A percentile compares a stretch with the other conserved stretches of the same genome.
phyloP scores from a whole-genome alignment of 768 basidiomycete species.

The Lactarius psammicola region DNA sequence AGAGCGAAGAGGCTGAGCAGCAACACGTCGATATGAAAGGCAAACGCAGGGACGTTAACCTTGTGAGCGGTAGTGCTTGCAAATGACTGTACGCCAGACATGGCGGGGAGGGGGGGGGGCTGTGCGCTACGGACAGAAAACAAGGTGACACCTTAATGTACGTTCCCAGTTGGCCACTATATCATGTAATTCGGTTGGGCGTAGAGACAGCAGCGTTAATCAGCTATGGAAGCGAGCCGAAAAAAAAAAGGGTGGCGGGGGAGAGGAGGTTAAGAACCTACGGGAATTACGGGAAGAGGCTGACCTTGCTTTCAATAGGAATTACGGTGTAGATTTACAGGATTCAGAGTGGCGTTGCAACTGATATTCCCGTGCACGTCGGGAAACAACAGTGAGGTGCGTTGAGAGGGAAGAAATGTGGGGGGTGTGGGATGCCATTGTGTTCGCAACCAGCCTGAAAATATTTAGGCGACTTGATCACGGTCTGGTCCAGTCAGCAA shows the following conservation, averaged over 20 bases:
- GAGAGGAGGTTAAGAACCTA: background rate
- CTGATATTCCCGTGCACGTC: background rate
- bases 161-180: background rate
- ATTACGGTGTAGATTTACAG: background rate
- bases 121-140: background rate
- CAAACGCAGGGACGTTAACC: constrained; percentile 6
- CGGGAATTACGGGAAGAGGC: background rate
- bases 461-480: background rate
- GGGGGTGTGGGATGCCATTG: background rate
- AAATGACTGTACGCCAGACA: constrained; percentile 4
- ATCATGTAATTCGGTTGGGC: background rate
- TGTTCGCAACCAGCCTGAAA: background rate
- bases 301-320: background rate
- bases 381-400: background rate
- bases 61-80: background rate
- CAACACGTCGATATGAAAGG: constrained; percentile 24
- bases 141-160: background rate
- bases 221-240: background rate
- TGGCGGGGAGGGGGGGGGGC: constrained; percentile 1
- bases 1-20: constrained; percentile 21
- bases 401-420: background rate
- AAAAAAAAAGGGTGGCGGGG: background rate
- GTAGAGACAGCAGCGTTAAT: background rate
- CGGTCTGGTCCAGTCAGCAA: background rate
- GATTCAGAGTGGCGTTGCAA: background rate